Evolutionary conservation across 345 rosid genomes (phyloP).

Genomic region (Microthlaspi erraticum): DNA sequence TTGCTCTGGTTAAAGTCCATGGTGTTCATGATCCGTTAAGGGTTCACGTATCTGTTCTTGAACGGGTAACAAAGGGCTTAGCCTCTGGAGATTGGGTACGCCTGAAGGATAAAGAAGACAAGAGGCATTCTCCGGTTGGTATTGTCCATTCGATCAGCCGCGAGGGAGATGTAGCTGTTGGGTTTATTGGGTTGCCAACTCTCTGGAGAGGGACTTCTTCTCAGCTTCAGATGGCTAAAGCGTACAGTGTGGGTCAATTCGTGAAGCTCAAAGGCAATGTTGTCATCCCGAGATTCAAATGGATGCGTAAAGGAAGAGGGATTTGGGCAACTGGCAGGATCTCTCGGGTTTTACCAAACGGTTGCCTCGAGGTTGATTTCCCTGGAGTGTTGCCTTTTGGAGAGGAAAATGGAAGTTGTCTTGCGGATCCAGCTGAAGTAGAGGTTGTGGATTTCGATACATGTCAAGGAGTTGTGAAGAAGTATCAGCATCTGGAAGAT

Average conservation of each 20-base stretch:
- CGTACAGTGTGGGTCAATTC: conserved; percentile 74
- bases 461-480: conserved; percentile 66
- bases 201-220: conserved; percentile 80
- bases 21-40: conserved; percentile 88
- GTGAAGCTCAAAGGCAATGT: conserved; percentile 70
- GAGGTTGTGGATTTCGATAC: conserved; percentile 67
- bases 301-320: conserved; percentile 67
- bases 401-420: conserved; percentile 51
- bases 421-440: conserved; percentile 93
- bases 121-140: conserved; percentile 78
- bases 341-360: conserved; percentile 67
- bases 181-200: conserved; percentile 74
- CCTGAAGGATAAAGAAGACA: conserved; percentile 65
- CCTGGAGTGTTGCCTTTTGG: conserved; percentile 75
- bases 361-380: conserved; percentile 78
- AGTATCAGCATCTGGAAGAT: conserved; percentile 92
- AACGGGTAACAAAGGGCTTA: conserved; percentile 73
- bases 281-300: conserved; percentile 79
- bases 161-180: conserved; percentile 69
- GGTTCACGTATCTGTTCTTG: conserved; percentile 67
- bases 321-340: conserved; percentile 89
- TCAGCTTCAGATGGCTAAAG: conserved; percentile 84
- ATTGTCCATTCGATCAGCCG: conserved; percentile 80
- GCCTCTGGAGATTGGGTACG: conserved; percentile 96
- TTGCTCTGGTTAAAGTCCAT: conserved; percentile 80